phyloP scores from a whole-genome alignment of 2,329 filamentous ascomycete genomes.

The Akanthomyces lecanii region DNA sequence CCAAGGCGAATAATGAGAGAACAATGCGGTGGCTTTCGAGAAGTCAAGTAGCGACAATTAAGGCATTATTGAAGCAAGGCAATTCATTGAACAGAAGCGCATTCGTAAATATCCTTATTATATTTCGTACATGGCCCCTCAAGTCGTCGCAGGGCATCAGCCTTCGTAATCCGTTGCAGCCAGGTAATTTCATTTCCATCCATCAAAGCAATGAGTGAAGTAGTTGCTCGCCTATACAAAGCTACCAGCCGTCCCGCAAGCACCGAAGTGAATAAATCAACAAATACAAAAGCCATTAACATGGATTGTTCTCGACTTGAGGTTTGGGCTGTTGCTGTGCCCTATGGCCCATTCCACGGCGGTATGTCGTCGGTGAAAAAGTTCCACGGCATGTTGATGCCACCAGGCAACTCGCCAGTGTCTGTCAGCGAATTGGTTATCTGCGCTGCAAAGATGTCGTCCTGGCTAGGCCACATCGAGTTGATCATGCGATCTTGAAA shows the following conservation, averaged over 20 bases:
- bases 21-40: too few species aligned
- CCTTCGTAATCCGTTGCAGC: background rate
- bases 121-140: background rate
- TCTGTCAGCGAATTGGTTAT: constrained; percentile 25
- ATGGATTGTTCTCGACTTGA: background rate
- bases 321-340: too few species aligned
- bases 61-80: constrained; percentile 23
- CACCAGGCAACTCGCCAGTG: constrained; percentile 21
- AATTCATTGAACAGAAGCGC: background rate
- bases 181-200: background rate
- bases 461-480: constrained; percentile 30
- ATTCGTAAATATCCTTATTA: background rate
- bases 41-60: constrained; percentile 23
- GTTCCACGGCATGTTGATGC: constrained; percentile 27
- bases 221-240: background rate
- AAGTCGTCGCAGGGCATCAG: background rate
- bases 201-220: background rate
- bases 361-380: constrained; percentile 26
- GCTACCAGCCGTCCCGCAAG: background rate
- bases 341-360: constrained; percentile 10
- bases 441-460: constrained; percentile 29
- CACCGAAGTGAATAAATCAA: background rate
- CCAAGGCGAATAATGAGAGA: too few species aligned
- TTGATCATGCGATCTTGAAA: constrained; percentile 31
- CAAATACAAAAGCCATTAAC: background rate